Base-by-base conservation (phyloP, 805 yeast species). In the Cyberlindnera maritima region DNA sequence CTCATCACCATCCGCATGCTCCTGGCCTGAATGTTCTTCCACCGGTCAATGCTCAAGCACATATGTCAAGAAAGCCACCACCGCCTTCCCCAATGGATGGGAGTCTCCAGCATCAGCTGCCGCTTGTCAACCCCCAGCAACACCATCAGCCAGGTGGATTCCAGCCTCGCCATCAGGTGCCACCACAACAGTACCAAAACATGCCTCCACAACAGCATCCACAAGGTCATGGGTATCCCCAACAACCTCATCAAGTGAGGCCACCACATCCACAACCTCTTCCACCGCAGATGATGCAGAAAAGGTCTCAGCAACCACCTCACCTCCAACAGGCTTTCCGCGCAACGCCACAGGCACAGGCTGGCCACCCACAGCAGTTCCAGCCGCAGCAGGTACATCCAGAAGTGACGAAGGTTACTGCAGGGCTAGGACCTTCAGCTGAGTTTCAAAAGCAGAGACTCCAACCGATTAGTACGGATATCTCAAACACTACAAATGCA, bases 261-360 rank as follows among this genome's bases (percentile, higher is more conserved):
- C 4, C 29, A 12, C 42, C 32, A 36, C 34, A 17, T 11, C 41
- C 29, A 12, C 19, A 25, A 21, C 17, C 41, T 45, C 43, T 12
- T 37, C 55, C 45, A 20, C 69, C 47, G 41, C 62, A 48, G 18
- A 55, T 41, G 23, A 60, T 20, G 3, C 41, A 15, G 39, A 50
- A 48, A 13, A 32, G 32, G 29, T 9, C 36, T 8, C 44, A 29
- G 15, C 44, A 26, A 10, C 37, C 26, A 4, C 40, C 55, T 34
- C 42, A 43, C 26, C 32, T 44, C 41, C 47, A 46, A 43, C 31
- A 54, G 39, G 39, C 41, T 37, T 21, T 46, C 49, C 36, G 44
- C 38, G 28, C 56, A 36, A 32, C 39, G 14, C 35, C 42, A 15
- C 44, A 41, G 48, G 41, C 31, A 45, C 47, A 34, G 41, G 46